Conservation (phyloP, 2,329 filamentous ascomycete species). For the Plenodomus biglobosus region DNA sequence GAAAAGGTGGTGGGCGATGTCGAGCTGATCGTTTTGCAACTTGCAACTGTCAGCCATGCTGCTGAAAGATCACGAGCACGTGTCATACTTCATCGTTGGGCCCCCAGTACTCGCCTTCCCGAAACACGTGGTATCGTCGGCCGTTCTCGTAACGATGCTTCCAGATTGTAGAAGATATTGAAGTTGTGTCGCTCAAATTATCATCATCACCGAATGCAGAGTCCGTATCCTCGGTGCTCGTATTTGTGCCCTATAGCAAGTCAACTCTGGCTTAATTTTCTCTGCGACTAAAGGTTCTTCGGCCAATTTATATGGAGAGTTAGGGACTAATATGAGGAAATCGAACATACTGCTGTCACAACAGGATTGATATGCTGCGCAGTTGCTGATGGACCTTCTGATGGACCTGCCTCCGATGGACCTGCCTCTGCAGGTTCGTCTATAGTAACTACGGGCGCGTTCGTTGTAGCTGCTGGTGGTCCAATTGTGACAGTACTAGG, state of each 20-base stretch:
- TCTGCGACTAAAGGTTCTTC: no score
- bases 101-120: conserved; percentile 36
- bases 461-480: neutral
- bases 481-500: neutral
- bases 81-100: conserved; percentile 28
- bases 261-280: no score
- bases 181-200: conserved; percentile 32
- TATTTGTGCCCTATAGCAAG: neutral
- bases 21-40: conserved; percentile 29
- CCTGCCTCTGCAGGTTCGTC: neutral
- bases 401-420: neutral
- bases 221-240: conserved; percentile 22
- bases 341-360: conserved; percentile 11
- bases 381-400: conserved; percentile 6
- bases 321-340: neutral
- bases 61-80: neutral
- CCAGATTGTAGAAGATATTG: conserved; percentile 34
- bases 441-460: neutral
- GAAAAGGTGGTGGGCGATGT: conserved; percentile 34
- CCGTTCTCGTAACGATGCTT: conserved; percentile 37
- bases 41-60: neutral
- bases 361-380: conserved; percentile 15
- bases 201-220: conserved; percentile 29
- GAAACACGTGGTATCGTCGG: conserved; percentile 37
- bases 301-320: no score